Percentiles rank a stretch among this genome's conserved stretches.
These are phyloP conservation scores for Skeletonema potamos DNA, from an alignment of 108 stramenopile genomes.

Conservation along the genomic window DNA sequence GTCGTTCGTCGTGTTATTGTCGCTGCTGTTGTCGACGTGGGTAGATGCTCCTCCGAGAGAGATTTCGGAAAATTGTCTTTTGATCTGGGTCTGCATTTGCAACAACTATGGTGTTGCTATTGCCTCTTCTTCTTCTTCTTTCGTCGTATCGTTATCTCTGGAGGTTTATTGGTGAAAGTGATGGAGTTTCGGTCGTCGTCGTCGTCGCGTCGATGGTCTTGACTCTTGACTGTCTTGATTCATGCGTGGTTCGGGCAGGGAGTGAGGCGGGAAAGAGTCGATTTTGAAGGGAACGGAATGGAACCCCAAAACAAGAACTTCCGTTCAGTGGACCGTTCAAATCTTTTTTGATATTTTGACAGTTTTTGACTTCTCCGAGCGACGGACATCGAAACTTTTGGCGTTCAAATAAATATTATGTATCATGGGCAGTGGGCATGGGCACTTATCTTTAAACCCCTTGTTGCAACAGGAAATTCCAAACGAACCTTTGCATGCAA, in stretches of 20 bases:
- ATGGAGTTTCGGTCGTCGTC: no score
- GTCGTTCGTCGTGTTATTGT: neutral
- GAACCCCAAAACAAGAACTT: neutral
- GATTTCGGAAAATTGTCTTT: neutral
- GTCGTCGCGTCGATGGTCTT: no score
- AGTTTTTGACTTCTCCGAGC: neutral
- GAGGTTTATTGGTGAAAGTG: neutral
- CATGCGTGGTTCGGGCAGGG: no score
- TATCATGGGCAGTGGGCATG: neutral
- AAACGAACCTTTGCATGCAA: no score
- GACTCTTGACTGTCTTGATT: no score
- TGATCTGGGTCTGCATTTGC: neutral
- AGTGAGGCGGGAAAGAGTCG: no score
- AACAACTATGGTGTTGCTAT: neutral
- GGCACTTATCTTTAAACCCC: neutral
- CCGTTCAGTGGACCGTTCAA: neutral
- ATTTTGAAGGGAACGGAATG: neutral
- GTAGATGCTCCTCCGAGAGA: neutral
- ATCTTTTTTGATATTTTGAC: neutral
- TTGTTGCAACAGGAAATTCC: no score
- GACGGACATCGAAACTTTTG: no score
- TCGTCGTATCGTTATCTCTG: no score
- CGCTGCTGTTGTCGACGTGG: neutral
- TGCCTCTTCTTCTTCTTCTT: no score
- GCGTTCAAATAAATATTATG: neutral